Conservation (phyloP, 208 protist species). For the Wallacemonas sp. region DNA sequence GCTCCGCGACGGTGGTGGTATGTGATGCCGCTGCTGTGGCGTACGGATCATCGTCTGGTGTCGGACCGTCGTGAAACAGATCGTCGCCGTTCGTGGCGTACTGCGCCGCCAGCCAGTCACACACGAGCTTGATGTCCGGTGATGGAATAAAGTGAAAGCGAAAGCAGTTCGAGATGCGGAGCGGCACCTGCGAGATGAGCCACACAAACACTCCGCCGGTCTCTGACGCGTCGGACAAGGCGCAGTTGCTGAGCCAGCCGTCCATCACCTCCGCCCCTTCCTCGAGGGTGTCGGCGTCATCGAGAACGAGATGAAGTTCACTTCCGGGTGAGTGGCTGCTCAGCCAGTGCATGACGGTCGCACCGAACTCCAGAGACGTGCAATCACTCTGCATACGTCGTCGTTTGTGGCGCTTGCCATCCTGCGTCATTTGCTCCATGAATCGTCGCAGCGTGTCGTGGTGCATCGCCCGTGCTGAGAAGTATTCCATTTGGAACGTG, state of each 20-base stretch:
- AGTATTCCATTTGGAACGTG: slow-evolving; percentile 14
- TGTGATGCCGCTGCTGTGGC: neutral
- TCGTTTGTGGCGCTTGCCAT: slow-evolving; percentile 15
- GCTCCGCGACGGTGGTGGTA: neutral
- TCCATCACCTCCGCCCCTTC: slow-evolving; percentile 41
- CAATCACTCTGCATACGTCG: slow-evolving; percentile 43
- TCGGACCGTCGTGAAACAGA: neutral
- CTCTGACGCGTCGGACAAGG: slow-evolving; percentile 16
- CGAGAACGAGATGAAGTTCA: slow-evolving; percentile 82
- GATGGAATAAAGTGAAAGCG: slow-evolving; percentile 73
- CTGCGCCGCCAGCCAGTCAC: slow-evolving; percentile 46
- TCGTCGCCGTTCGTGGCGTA: slow-evolving; percentile 12
- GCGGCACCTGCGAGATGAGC: slow-evolving; percentile 71
- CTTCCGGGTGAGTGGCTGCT: slow-evolving; percentile 40
- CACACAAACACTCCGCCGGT: slow-evolving; percentile 52
- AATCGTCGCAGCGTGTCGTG: slow-evolving; percentile 14
- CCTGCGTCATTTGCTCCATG: slow-evolving; percentile 6
- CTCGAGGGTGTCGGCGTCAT: slow-evolving; percentile 74
- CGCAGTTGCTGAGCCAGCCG: slow-evolving; percentile 56
- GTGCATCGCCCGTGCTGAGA: slow-evolving; percentile 4
- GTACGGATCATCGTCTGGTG: neutral
- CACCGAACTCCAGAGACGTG: slow-evolving; percentile 55
- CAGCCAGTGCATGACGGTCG: slow-evolving; percentile 52
- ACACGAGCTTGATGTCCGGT: slow-evolving; percentile 35
- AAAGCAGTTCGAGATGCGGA: slow-evolving; percentile 69